A percentile compares a stretch with the other conserved stretches of the same genome.
These are phyloP conservation scores for Russula sp. DNA, from an alignment of 768 basidiomycete species.

Conservation along the genomic window DNA sequence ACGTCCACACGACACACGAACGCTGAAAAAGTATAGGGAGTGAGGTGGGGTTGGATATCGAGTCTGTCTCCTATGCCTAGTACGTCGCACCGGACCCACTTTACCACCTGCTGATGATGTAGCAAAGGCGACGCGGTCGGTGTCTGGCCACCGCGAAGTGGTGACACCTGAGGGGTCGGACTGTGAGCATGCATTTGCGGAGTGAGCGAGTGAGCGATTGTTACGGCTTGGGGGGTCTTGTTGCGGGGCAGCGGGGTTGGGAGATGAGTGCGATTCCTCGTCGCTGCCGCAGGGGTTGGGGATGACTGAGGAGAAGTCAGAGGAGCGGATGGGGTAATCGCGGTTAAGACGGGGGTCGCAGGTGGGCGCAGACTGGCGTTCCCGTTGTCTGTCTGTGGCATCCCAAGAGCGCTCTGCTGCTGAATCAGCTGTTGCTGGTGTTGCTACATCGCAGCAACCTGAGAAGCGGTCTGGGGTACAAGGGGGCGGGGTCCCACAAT, in stretches of 20 bases:
- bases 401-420: slow-evolving; percentile 10
- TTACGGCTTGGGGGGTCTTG: slow-evolving; percentile 24
- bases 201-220: slow-evolving; percentile 26
- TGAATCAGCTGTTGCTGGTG: slow-evolving; percentile 13
- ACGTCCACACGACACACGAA: slow-evolving; percentile 18
- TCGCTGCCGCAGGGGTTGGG: no score
- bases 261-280: no score
- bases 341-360: slow-evolving; percentile 32
- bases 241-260: no score
- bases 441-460: slow-evolving; percentile 12
- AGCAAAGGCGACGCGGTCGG: slow-evolving; percentile 30
- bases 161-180: slow-evolving; percentile 27
- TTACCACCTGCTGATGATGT: slow-evolving; percentile 29
- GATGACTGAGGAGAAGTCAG: no score
- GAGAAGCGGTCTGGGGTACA: slow-evolving; percentile 11
- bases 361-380: slow-evolving; percentile 39
- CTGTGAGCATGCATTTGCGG: slow-evolving; percentile 28
- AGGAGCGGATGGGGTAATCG: no score
- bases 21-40: slow-evolving; percentile 11
- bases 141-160: slow-evolving; percentile 27
- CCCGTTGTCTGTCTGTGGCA: slow-evolving; percentile 33
- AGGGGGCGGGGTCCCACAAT: slow-evolving; percentile 9
- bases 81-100: slow-evolving; percentile 24
- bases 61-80: neutral
- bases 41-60: slow-evolving; percentile 15